These are phyloP conservation scores for Anthostomella pinea DNA, from an alignment of 2,329 filamentous ascomycete genomes.

Conservation along the genomic window DNA sequence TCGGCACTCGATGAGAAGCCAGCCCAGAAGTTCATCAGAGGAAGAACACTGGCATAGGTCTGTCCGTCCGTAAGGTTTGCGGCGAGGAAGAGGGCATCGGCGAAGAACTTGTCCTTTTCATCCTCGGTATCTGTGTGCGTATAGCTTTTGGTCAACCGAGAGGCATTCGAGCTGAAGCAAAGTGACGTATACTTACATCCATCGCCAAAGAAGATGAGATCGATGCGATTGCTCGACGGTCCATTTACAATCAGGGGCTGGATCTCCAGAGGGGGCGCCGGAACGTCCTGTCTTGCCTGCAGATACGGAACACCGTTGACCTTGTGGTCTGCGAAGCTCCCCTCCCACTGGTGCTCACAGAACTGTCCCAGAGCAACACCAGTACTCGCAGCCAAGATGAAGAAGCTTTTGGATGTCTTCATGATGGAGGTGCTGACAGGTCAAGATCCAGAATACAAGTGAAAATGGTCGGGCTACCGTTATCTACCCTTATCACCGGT, in stretches of 20 bases:
- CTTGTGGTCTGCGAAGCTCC: slow-evolving; percentile 23
- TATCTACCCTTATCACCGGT: no score
- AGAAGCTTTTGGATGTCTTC: slow-evolving; percentile 18
- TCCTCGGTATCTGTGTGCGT: slow-evolving; percentile 28
- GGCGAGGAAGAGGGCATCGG: slow-evolving; percentile 27
- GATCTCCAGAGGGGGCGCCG: slow-evolving; percentile 29
- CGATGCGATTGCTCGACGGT: slow-evolving; percentile 28
- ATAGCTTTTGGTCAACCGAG: no score
- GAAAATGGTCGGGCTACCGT: no score
- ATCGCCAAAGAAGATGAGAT: slow-evolving; percentile 32
- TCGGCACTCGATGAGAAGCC: slow-evolving; percentile 28
- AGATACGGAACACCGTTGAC: slow-evolving; percentile 19
- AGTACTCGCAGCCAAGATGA: slow-evolving; percentile 10
- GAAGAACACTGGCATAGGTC: slow-evolving; percentile 29
- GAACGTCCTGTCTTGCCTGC: slow-evolving; percentile 17
- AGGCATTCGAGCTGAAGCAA: no score
- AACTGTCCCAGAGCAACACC: slow-evolving; percentile 19
- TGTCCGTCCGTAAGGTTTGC: slow-evolving; percentile 29
- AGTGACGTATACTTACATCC: slow-evolving; percentile 27
- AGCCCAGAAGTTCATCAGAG: slow-evolving; percentile 31
- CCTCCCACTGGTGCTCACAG: slow-evolving; percentile 32
- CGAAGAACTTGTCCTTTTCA: slow-evolving; percentile 32
- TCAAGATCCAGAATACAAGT: no score
- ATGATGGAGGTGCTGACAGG: no score
- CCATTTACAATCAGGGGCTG: slow-evolving; percentile 31